These are phyloP conservation scores for Globisporangium barbulae DNA, from an alignment of 352 stramenopile species.

Conservation along the genomic window DNA sequence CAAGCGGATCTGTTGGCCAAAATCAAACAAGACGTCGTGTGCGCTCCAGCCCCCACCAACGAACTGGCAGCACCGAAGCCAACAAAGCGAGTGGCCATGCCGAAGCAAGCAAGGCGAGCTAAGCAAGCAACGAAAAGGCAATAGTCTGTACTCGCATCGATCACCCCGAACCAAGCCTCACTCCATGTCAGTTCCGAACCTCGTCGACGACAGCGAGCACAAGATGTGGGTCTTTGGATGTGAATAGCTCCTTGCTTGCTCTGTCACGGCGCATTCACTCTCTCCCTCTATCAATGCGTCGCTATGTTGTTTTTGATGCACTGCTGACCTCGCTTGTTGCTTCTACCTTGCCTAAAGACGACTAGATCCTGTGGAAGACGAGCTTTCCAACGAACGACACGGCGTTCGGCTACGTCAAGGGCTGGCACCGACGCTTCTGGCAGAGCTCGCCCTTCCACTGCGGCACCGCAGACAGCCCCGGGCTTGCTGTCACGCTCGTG, in stretches of 20 bases:
- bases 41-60: too few relatives aligned
- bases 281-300: neutral
- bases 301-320: neutral
- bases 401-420: conserved; percentile 55
- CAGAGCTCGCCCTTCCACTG: conserved; percentile 87
- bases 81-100: too few relatives aligned
- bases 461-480: conserved; percentile 67
- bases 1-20: too few relatives aligned
- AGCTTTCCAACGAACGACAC: conserved; percentile 29
- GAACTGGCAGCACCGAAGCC: too few relatives aligned
- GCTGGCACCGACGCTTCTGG: conserved; percentile 88
- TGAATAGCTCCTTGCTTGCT: conserved; percentile 58
- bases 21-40: too few relatives aligned
- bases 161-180: too few relatives aligned
- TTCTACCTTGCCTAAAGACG: conserved; percentile 12
- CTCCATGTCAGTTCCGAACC: too few relatives aligned
- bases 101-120: too few relatives aligned
- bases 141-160: too few relatives aligned
- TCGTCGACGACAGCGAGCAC: neutral
- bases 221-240: conserved; percentile 85
- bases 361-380: conserved; percentile 32
- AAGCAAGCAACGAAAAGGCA: too few relatives aligned
- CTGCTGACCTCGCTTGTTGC: conserved; percentile 16
- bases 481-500: conserved; percentile 86
- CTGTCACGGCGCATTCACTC: conserved; percentile 57